These are phyloP conservation scores for Clonostachys byssicola DNA, from an alignment of 2,329 filamentous ascomycete species.

Conservation along the genomic window DNA sequence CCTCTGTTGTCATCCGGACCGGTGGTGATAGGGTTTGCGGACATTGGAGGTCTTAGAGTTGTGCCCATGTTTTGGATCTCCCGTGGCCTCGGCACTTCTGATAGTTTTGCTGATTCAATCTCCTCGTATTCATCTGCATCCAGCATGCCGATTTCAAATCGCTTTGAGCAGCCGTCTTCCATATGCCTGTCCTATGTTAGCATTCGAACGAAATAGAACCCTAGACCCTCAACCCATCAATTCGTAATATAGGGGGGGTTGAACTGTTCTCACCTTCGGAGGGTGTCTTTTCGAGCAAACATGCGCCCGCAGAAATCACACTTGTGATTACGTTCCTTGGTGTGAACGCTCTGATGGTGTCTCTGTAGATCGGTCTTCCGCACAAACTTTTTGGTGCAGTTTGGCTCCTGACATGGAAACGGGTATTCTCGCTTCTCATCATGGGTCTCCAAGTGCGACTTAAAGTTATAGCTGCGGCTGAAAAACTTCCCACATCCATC, in stretches of 20 bases:
- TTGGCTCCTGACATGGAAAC: conserved; percentile 59
- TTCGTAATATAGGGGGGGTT: not conserved
- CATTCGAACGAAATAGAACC: not conserved
- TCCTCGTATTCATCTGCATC: conserved; percentile 16
- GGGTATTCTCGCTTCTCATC: conserved; percentile 69
- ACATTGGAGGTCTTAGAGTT: too few species aligned
- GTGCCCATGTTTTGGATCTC: too few species aligned
- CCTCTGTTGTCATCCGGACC: too few species aligned
- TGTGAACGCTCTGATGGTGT: conserved; percentile 65
- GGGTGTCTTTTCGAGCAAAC: conserved; percentile 78
- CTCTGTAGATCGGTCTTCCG: conserved; percentile 74
- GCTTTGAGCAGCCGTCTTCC: conserved; percentile 70
- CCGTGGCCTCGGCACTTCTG: too few species aligned
- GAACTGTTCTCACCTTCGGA: conserved; percentile 59
- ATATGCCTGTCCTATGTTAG: conserved; percentile 52
- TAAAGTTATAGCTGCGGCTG: conserved; percentile 81
- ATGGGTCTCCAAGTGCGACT: conserved; percentile 81
- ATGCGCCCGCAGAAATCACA: conserved; percentile 67
- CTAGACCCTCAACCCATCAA: not conserved
- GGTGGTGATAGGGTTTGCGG: too few species aligned
- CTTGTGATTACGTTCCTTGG: conserved; percentile 64
- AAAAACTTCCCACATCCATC: conserved; percentile 74
- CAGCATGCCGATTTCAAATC: conserved; percentile 54
- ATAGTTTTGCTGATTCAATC: too few species aligned
- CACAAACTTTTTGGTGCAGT: conserved; percentile 73